Conservation (phyloP, 345 rosid species). For the Eucalyptus paniculata region DNA sequence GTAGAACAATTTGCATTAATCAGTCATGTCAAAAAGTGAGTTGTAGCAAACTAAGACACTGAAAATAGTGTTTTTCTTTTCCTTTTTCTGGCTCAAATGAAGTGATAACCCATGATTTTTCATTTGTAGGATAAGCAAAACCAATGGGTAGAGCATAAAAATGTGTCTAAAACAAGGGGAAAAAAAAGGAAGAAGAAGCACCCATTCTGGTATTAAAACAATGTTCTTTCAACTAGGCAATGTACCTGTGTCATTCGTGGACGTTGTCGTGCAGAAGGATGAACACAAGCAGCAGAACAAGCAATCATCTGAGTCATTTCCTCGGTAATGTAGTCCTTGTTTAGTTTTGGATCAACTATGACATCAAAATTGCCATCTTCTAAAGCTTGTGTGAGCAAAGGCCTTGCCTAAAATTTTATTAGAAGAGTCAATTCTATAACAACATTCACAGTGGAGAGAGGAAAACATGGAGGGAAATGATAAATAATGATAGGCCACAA, state of each 20-base stretch:
- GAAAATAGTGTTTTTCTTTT: background rate
- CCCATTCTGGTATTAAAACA: background rate
- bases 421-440: background rate
- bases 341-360: constrained; percentile 47
- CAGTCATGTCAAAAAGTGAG: background rate
- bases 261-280: constrained; percentile 54
- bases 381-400: constrained; percentile 48
- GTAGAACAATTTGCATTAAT: background rate
- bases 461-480: background rate
- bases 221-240: background rate
- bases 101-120: background rate
- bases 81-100: background rate
- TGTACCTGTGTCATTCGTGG: constrained; percentile 88
- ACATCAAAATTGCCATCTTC: constrained; percentile 31
- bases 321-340: constrained; percentile 18
- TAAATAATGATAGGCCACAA: background rate
- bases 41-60: background rate
- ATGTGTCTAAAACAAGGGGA: background rate
- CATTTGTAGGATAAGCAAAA: background rate
- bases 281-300: constrained; percentile 76
- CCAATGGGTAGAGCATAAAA: background rate
- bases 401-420: constrained; percentile 48
- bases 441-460: background rate
- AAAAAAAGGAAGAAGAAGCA: background rate
- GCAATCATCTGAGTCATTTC: constrained; percentile 67